Conservation (phyloP, 441 rosid species). For the Jatropha multifida region DNA sequence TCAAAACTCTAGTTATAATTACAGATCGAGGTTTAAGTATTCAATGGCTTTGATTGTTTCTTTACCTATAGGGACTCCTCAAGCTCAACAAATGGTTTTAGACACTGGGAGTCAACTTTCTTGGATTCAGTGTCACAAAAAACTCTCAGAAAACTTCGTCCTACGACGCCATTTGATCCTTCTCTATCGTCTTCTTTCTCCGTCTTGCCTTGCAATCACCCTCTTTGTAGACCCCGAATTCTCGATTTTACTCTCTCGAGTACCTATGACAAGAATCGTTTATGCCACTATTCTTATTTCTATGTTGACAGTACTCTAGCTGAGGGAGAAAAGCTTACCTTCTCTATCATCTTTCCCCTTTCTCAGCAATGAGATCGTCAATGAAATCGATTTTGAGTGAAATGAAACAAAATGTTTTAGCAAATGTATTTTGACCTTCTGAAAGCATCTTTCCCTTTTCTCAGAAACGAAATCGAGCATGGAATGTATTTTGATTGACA, state of each 20-base stretch:
- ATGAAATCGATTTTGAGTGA: no score
- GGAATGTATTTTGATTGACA: no score
- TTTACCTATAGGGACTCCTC: conserved; percentile 73
- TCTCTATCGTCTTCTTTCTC: conserved; percentile 80
- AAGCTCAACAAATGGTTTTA: conserved; percentile 61
- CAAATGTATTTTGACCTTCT: no score
- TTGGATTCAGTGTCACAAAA: conserved; percentile 64
- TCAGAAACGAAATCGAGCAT: no score
- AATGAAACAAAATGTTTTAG: no score
- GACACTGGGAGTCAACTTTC: conserved; percentile 84
- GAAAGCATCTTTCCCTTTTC: no score
- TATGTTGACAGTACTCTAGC: conserved; percentile 90
- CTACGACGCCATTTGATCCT: conserved; percentile 63
- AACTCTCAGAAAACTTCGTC: conserved; percentile 28
- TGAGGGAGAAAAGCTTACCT: conserved; percentile 69
- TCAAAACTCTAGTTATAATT: conserved; percentile 22
- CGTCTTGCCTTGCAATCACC: conserved; percentile 67
- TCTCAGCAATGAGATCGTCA: no score
- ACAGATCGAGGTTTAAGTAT: conserved; percentile 52
- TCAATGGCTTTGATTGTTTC: conserved; percentile 60
- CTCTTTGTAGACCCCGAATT: conserved; percentile 67
- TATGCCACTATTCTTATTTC: conserved; percentile 89
- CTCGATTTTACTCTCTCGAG: conserved; percentile 86
- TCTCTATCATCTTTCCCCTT: conserved; percentile 21
- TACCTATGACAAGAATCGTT: conserved; percentile 65